These are phyloP conservation scores for Lentinula guzmanii DNA, from an alignment of 768 basidiomycete species.

Conservation along the genomic window DNA sequence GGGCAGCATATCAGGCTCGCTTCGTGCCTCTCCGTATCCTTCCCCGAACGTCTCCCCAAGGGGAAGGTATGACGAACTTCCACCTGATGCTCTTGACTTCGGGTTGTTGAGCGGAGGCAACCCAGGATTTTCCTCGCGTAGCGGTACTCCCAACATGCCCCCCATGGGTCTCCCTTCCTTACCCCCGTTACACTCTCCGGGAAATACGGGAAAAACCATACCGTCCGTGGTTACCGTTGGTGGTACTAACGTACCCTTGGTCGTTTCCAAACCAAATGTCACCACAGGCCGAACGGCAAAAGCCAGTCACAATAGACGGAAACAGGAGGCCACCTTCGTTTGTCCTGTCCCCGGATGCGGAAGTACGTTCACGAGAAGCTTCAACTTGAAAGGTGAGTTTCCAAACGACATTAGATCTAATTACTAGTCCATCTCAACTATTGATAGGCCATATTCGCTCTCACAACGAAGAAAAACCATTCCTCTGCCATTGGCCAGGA, in stretches of 20 bases:
- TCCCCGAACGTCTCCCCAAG: slow-evolving; percentile 63
- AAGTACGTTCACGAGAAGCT: slow-evolving; percentile 87
- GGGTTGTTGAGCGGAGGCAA: slow-evolving; percentile 1
- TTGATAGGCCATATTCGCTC: slow-evolving; percentile 82
- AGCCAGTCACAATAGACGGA: slow-evolving; percentile 79
- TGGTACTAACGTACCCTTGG: slow-evolving; percentile 7
- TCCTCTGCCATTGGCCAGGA: slow-evolving; percentile 91
- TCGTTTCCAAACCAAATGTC: slow-evolving; percentile 71
- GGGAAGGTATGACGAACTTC: slow-evolving; percentile 45
- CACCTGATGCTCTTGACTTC: slow-evolving; percentile 13
- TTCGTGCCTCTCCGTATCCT: slow-evolving; percentile 35
- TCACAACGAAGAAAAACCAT: slow-evolving; percentile 92
- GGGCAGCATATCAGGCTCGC: slow-evolving; percentile 1
- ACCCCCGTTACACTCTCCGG: neutral
- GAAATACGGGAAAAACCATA: neutral
- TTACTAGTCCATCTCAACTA: too few species aligned
- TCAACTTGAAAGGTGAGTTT: slow-evolving; percentile 80
- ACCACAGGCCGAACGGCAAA: slow-evolving; percentile 87
- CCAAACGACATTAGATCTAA: too few species aligned
- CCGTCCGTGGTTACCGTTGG: slow-evolving; percentile 9
- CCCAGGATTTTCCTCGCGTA: neutral
- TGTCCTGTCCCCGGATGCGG: slow-evolving; percentile 82
- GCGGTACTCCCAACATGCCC: neutral
- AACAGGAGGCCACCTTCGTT: slow-evolving; percentile 81
- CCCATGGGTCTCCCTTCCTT: slow-evolving; percentile 5